Conservation (phyloP, 768 basidiomycete genomes). For the Scleroderma citrinum region DNA sequence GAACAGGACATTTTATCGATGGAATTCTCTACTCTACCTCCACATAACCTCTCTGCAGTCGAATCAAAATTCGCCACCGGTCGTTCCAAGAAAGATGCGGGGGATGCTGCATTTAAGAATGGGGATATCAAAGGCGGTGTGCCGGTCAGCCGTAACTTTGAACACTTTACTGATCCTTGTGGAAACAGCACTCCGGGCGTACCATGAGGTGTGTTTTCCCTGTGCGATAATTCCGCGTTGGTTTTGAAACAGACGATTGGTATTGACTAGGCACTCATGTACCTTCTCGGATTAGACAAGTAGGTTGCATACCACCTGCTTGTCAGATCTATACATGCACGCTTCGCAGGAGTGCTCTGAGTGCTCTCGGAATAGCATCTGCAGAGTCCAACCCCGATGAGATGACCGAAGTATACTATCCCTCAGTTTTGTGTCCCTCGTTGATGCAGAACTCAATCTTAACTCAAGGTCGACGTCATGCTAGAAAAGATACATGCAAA, state of each 20-base stretch:
- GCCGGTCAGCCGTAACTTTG: constrained; percentile 10
- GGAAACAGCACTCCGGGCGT: constrained; percentile 54
- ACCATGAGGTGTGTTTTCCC: constrained; percentile 54
- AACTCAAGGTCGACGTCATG: constrained; percentile 58
- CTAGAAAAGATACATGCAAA: constrained; percentile 82
- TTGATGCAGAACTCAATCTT: not conserved
- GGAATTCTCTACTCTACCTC: constrained; percentile 13
- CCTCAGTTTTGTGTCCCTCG: not conserved
- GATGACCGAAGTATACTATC: constrained; percentile 53
- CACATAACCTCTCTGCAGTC: constrained; percentile 9
- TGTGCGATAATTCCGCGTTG: not conserved
- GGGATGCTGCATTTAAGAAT: constrained; percentile 62
- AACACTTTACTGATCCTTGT: not conserved
- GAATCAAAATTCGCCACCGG: constrained; percentile 53
- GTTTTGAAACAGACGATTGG: not conserved
- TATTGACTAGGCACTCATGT: constrained; percentile 55
- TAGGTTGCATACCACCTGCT: constrained; percentile 28
- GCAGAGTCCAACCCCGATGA: constrained; percentile 25
- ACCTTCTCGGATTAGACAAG: constrained; percentile 75
- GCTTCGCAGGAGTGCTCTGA: constrained; percentile 44
- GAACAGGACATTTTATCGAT: not conserved
- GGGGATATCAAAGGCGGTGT: constrained; percentile 58
- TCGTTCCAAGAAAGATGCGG: constrained; percentile 60
- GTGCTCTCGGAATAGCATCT: constrained; percentile 40
- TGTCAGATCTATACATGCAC: not conserved